Evolutionary conservation across 306 rosid genomes (phyloP), one percentile per base, ranked within the genome.

Genomic region (Inga oerstediana): DNA sequence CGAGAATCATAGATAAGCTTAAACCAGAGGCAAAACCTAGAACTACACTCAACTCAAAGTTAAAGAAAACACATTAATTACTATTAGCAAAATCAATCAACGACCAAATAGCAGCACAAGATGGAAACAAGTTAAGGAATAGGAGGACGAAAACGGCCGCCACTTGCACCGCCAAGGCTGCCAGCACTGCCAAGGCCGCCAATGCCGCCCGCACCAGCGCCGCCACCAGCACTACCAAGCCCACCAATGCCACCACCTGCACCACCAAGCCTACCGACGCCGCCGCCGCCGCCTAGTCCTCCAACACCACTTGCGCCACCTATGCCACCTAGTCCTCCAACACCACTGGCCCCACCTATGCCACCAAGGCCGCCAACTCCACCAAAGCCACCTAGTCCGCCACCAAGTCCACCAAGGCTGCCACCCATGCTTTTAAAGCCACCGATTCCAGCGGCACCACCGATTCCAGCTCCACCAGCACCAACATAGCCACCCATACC

Each of bases 381-480:
- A 12, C 80, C 86, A 0, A 74, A 59, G 37, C 35, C 58, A 2
- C 91, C 88, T 0, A 43, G 75, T 11, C 48, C 69, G 0, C 80
- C 85, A 3, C 88, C 84, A 0, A 52, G 5, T 0, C 90, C 88
- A 0, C 88, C 90, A 10, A 65, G 39, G 3, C 87, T 79, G 4
- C 80, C 90, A 5, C 88, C 91, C 7, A 46, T 41, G 10, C 90
- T 84, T 5, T 16, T 74, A 32, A 12, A 73, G 61, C 91, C 91
- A 0, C 82, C 88, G 1, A 73, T 73, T 5, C 77, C 77, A 1
- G 77, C 77, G 0, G 19, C 44, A 30, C 64, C 77, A 3, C 77
- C 77, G 5, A 74, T 51, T 34, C 78, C 78, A 7, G 45, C 78
- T 5, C 78, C 78, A 51, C 22, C 48, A 3, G 39, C 2, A 19